phyloP scores from a whole-genome alignment of 371 early-diverging fungal species.

The Mortierella sp. region DNA sequence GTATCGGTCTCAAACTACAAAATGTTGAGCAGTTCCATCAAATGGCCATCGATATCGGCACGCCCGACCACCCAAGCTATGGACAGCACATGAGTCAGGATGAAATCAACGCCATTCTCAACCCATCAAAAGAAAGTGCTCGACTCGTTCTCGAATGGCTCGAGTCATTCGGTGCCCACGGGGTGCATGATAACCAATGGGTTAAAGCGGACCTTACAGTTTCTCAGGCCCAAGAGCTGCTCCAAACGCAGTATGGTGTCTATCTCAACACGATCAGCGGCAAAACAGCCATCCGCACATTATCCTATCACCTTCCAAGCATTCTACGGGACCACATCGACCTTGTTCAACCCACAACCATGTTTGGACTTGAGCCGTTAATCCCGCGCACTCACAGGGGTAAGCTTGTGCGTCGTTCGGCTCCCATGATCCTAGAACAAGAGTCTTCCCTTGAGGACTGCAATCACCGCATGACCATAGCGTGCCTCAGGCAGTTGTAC shows the following conservation, averaged over 20 bases:
- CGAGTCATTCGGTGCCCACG: background rate
- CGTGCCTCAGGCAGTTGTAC: constrained; percentile 11
- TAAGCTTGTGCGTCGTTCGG: too few relatives aligned
- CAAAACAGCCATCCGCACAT: constrained; percentile 6
- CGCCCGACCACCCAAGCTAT: constrained; percentile 6
- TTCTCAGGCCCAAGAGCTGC: background rate
- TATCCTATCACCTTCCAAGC: constrained; percentile 1
- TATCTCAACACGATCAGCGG: background rate
- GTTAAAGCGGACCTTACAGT: constrained; percentile 6
- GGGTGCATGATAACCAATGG: constrained; percentile 1
- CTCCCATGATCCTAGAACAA: too few relatives aligned
- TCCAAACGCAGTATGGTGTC: constrained; percentile 4
- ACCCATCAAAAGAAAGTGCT: constrained; percentile 1
- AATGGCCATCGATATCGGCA: constrained; percentile 8
- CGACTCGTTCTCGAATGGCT: constrained; percentile 12
- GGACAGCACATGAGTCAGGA: constrained; percentile 4
- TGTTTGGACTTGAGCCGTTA: background rate
- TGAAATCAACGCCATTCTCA: constrained; percentile 7
- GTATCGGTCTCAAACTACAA: constrained; percentile 15
- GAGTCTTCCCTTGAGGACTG: background rate
- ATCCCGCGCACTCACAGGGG: too few relatives aligned
- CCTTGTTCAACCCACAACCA: constrained; percentile 1
- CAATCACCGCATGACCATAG: background rate
- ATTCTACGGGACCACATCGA: background rate
- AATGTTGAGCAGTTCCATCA: constrained; percentile 3